These are phyloP conservation scores for Cryptosporidium xiaoi DNA, from an alignment of 169 alveolate genomes.

Conservation along the genomic window DNA sequence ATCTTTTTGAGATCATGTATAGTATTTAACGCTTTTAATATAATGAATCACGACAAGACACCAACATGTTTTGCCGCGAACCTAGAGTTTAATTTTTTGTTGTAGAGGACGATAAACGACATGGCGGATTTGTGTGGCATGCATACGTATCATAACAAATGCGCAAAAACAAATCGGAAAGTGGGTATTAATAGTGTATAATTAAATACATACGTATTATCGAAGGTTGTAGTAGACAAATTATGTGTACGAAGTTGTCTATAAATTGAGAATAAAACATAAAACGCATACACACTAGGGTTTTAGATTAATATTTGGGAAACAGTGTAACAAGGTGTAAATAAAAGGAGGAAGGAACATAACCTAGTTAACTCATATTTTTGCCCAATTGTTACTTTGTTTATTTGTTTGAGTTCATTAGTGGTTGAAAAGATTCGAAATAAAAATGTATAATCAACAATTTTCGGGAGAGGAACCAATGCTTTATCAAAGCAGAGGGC, in stretches of 20 bases:
- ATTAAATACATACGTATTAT: too few species aligned
- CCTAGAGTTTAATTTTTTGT: not conserved
- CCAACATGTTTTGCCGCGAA: not conserved
- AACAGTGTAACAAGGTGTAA: not conserved
- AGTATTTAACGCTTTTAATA: too few species aligned
- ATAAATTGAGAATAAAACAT: slow-evolving; percentile 20
- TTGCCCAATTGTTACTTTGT: too few species aligned
- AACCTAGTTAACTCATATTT: too few species aligned
- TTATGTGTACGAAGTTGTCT: slow-evolving; percentile 34
- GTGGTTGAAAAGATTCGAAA: not conserved
- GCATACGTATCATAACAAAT: slow-evolving; percentile 36
- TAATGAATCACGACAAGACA: too few species aligned
- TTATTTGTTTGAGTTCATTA: too few species aligned
- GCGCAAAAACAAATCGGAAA: not conserved
- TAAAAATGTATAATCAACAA: slow-evolving; percentile 41
- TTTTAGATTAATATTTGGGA: slow-evolving; percentile 5
- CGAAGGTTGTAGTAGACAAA: slow-evolving; percentile 12
- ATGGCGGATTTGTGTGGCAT: slow-evolving; percentile 75
- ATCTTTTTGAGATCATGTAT: too few species aligned
- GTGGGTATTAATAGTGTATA: too few species aligned
- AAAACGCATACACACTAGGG: slow-evolving; percentile 23
- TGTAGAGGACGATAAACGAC: slow-evolving; percentile 32
- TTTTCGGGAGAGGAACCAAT: slow-evolving; percentile 70
- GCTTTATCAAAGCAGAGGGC: slow-evolving; percentile 55
- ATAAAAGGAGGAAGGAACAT: slow-evolving; percentile 22